These are phyloP conservation scores for Sanghuangporus sanghuang DNA, from an alignment of 1,284 basidiomycete species.

Conservation along the genomic window DNA sequence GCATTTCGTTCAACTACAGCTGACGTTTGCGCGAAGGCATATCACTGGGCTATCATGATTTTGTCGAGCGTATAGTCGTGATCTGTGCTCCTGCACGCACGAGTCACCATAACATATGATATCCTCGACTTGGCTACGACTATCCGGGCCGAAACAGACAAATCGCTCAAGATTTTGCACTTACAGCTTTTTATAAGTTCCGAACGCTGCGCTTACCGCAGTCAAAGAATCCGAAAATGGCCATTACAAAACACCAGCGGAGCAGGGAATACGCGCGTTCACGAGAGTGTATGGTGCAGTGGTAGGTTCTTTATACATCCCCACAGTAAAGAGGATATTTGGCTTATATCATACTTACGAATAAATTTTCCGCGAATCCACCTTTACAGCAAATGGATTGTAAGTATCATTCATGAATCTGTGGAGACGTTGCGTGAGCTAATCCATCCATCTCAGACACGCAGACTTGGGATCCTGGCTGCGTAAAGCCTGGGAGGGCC, in stretches of 20 bases:
- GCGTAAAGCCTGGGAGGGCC: slow-evolving; percentile 33
- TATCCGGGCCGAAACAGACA: not conserved
- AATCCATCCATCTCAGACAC: slow-evolving; percentile 21
- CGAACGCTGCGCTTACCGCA: slow-evolving; percentile 32
- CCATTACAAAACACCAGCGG: slow-evolving; percentile 29
- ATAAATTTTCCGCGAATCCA: slow-evolving; percentile 34
- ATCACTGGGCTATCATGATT: slow-evolving; percentile 35
- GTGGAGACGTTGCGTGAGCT: not conserved
- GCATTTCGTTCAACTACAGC: not conserved
- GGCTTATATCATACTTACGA: not conserved
- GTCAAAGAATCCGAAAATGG: slow-evolving; percentile 33
- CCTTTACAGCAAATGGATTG: slow-evolving; percentile 28
- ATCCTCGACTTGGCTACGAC: not conserved
- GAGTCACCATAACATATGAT: slow-evolving; percentile 36
- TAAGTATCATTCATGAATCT: slow-evolving; percentile 19
- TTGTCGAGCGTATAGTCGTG: slow-evolving; percentile 31
- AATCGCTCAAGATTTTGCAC: not conserved
- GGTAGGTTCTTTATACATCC: slow-evolving; percentile 21
- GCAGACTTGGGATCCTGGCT: slow-evolving; percentile 29
- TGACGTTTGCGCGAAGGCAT: slow-evolving; percentile 22
- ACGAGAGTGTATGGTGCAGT: slow-evolving; percentile 32
- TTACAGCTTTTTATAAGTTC: slow-evolving; percentile 34
- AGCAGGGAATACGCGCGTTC: slow-evolving; percentile 32
- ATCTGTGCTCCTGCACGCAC: slow-evolving; percentile 35
- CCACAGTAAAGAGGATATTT: not conserved